A percentile compares a stretch with the other conserved stretches of the same genome.
These are phyloP conservation scores for Boletellus deceptivus DNA, from an alignment of 1,284 basidiomycete genomes.

Conservation along the genomic window DNA sequence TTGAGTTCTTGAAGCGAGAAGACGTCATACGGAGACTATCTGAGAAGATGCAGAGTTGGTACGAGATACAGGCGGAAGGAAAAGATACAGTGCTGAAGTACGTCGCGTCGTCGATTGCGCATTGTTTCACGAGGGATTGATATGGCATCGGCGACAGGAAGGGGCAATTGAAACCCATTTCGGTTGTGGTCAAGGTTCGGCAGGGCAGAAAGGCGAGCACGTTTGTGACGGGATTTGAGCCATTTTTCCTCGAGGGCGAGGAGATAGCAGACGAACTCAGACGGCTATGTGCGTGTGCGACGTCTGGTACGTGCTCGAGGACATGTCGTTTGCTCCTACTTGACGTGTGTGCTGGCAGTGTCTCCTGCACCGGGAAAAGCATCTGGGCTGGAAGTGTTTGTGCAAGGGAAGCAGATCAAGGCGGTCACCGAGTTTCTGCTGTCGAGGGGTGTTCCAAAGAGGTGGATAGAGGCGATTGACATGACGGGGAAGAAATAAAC, in stretches of 20 bases:
- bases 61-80: constrained; percentile 54
- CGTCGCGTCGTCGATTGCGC: constrained; percentile 17
- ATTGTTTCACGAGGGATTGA: not conserved
- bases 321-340: not conserved
- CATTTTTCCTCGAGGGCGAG: constrained; percentile 66
- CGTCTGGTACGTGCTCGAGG: constrained; percentile 51
- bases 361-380: constrained; percentile 54
- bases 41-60: constrained; percentile 71
- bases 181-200: constrained; percentile 65
- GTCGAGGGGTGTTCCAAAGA: constrained; percentile 68
- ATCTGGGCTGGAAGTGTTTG: constrained; percentile 64
- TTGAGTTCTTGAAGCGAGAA: constrained; percentile 69
- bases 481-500: constrained; percentile 21
- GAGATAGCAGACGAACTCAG: constrained; percentile 78
- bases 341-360: constrained; percentile 39
- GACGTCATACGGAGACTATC: constrained; percentile 56
- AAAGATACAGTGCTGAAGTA: constrained; percentile 57
- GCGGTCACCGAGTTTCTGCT: constrained; percentile 64
- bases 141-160: constrained; percentile 50
- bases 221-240: constrained; percentile 74
- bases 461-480: constrained; percentile 61
- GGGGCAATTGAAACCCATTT: constrained; percentile 68
- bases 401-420: constrained; percentile 79
- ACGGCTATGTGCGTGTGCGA: constrained; percentile 73
- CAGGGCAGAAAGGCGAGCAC: constrained; percentile 80